Percentiles rank a stretch among this genome's conserved stretches.
These are phyloP conservation scores for Claviceps purpurea DNA, from an alignment of 2,329 filamentous ascomycete genomes.

Conservation along the genomic window DNA sequence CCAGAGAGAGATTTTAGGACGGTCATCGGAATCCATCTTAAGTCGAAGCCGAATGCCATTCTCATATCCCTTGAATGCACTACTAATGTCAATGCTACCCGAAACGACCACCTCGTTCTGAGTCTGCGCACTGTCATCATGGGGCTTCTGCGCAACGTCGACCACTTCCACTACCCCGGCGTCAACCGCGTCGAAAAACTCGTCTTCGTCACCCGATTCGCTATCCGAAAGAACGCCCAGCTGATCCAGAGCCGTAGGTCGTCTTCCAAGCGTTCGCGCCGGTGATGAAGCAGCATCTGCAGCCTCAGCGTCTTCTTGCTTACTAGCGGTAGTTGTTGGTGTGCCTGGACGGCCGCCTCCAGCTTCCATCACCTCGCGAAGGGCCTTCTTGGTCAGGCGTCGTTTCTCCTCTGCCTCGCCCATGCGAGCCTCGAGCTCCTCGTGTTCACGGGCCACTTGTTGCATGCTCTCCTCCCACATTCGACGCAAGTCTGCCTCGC, in stretches of 20 bases:
- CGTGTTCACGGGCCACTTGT: slow-evolving; percentile 86
- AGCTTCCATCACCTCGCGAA: slow-evolving; percentile 69
- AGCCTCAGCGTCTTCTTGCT: slow-evolving; percentile 19
- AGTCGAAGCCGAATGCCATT: slow-evolving; percentile 67
- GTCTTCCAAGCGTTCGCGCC: slow-evolving; percentile 30
- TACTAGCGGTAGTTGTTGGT: slow-evolving; percentile 14
- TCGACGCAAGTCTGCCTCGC: slow-evolving; percentile 78
- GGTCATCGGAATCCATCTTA: slow-evolving; percentile 81
- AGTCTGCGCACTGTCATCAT: slow-evolving; percentile 25
- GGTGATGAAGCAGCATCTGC: slow-evolving; percentile 21
- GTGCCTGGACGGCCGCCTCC: slow-evolving; percentile 19
- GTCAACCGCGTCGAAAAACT: slow-evolving; percentile 96
- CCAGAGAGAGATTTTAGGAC: slow-evolving; percentile 92
- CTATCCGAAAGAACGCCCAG: slow-evolving; percentile 67
- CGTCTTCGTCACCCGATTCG: slow-evolving; percentile 71
- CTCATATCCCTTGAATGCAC: slow-evolving; percentile 82
- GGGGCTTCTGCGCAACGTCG: slow-evolving; percentile 58
- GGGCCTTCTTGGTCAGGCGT: slow-evolving; percentile 74
- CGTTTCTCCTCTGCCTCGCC: slow-evolving; percentile 85
- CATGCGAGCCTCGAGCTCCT: slow-evolving; percentile 74
- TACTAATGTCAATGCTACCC: slow-evolving; percentile 49
- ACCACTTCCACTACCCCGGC: slow-evolving; percentile 85
- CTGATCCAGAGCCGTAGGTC: slow-evolving; percentile 55
- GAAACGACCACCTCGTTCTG: slow-evolving; percentile 28
- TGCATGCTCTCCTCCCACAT: slow-evolving; percentile 99